A percentile compares a stretch with the other conserved stretches of the same genome.
Conservation (phyloP, 805 yeast species). For the Citeromyces matritensis region DNA sequence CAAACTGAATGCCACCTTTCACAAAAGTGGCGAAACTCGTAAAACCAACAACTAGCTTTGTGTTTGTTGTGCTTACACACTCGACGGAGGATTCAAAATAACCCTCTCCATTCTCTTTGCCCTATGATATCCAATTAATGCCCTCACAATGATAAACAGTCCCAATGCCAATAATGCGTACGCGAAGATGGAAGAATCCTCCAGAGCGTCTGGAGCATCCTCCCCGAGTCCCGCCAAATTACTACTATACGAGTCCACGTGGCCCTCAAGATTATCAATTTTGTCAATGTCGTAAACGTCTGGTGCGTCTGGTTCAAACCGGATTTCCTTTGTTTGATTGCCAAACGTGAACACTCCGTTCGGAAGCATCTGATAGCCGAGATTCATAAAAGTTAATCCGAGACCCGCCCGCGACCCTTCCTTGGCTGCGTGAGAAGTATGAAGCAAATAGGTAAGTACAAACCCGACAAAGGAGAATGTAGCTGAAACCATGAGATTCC, state of each 20-base stretch:
- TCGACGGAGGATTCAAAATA: constrained; percentile 31
- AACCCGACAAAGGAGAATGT: constrained; percentile 93
- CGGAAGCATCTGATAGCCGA: constrained; percentile 47
- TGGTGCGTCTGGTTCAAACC: constrained; percentile 43
- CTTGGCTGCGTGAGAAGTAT: constrained; percentile 94
- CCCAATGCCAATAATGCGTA: constrained; percentile 58
- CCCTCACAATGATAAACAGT: constrained; percentile 42
- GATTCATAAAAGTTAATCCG: constrained; percentile 68
- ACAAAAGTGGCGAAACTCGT: no score
- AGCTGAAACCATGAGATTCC: constrained; percentile 84
- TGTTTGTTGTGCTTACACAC: no score
- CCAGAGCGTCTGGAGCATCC: constrained; percentile 9
- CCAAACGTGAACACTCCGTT: constrained; percentile 14
- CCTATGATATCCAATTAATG: constrained; percentile 55
- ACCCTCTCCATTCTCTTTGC: constrained; percentile 66
- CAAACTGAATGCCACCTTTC: no score
- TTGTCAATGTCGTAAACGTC: constrained; percentile 32
- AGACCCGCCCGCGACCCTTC: constrained; percentile 90
- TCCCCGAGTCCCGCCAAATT: constrained; percentile 5
- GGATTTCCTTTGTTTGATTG: constrained; percentile 10
- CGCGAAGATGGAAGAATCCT: constrained; percentile 39
- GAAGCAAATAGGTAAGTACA: constrained; percentile 75
- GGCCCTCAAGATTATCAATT: constrained; percentile 9
- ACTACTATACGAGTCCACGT: constrained; percentile 12
- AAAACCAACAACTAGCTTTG: no score